Evolutionary conservation across 1,284 basidiomycete species (phyloP).

Genomic region (Leccinum colubrinum): DNA sequence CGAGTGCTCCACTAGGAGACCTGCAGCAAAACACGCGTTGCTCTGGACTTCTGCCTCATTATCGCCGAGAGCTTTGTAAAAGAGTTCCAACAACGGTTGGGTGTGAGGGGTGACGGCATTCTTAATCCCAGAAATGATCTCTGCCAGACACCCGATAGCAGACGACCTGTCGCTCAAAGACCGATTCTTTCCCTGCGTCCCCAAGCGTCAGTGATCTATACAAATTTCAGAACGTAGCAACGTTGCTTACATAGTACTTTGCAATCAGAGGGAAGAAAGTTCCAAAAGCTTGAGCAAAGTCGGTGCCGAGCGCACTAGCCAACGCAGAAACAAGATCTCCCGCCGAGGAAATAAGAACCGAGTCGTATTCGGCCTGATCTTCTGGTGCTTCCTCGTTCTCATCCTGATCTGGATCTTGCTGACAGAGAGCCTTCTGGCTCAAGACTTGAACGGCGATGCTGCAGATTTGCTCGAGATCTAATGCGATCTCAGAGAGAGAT

Average conservation of each 20-base stretch:
- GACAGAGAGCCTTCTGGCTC: conserved; percentile 92
- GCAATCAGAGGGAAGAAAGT: conserved; percentile 89
- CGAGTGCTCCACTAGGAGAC: conserved; percentile 90
- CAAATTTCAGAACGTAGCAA: background rate
- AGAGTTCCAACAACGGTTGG: conserved; percentile 78
- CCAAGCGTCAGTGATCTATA: conserved; percentile 11
- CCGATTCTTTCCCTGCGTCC: conserved; percentile 71
- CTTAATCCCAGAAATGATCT: conserved; percentile 95
- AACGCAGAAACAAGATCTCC: conserved; percentile 93
- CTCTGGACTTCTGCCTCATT: conserved; percentile 90
- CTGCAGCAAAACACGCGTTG: conserved; percentile 94
- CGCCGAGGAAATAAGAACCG: conserved; percentile 91
- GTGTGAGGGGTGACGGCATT: conserved; percentile 85
- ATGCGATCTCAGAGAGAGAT: conserved; percentile 10
- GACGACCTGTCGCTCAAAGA: conserved; percentile 91
- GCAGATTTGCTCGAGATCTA: conserved; percentile 81
- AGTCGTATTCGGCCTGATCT: conserved; percentile 95
- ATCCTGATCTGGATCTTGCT: conserved; percentile 95
- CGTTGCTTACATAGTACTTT: conserved; percentile 83
- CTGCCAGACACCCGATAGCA: conserved; percentile 92
- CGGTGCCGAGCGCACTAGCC: conserved; percentile 81
- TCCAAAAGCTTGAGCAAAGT: conserved; percentile 84
- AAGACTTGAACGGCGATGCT: conserved; percentile 78
- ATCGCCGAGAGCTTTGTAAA: conserved; percentile 83
- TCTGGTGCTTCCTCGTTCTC: conserved; percentile 79